phyloP scores from a whole-genome alignment of 108 stramenopile species.

The Discostella pseudostelligera region DNA sequence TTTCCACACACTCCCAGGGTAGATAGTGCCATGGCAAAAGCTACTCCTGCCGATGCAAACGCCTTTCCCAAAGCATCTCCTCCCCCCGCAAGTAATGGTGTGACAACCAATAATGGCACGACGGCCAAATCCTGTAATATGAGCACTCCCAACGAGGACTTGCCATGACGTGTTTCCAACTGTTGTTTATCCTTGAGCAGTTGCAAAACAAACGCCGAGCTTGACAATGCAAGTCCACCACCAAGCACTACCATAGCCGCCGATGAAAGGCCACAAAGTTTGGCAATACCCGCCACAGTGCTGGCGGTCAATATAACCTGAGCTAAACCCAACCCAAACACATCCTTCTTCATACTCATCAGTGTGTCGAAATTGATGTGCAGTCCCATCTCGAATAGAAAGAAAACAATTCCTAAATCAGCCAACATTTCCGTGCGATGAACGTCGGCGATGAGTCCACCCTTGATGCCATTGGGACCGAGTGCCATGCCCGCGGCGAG shows the following conservation, averaged over 20 bases:
- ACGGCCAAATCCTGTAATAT: constrained; percentile 92
- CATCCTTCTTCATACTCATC: constrained; percentile 82
- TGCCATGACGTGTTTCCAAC: constrained; percentile 80
- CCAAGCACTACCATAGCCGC: constrained; percentile 83
- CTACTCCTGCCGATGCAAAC: constrained; percentile 72
- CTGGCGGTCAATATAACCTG: constrained; percentile 83
- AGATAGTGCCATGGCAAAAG: constrained; percentile 75
- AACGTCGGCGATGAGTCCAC: constrained; percentile 60
- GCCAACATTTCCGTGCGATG: constrained; percentile 85
- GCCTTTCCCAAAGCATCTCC: constrained; percentile 59
- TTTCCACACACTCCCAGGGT: constrained; percentile 75
- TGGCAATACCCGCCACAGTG: constrained; percentile 57
- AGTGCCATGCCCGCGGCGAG: constrained; percentile 75
- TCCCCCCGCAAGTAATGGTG: constrained; percentile 78
- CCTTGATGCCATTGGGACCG: constrained; percentile 81
- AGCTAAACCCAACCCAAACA: constrained; percentile 88
- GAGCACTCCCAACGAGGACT: constrained; percentile 89
- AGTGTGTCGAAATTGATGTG: constrained; percentile 85
- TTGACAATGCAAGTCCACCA: constrained; percentile 85
- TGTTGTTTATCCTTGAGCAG: constrained; percentile 87
- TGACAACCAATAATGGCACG: constrained; percentile 90
- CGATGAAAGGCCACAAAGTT: constrained; percentile 54
- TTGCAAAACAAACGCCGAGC: constrained; percentile 94
- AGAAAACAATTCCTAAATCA: constrained; percentile 94
- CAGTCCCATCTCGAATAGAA: constrained; percentile 96